A percentile compares a stretch with the other conserved stretches of the same genome.
Evolutionary conservation across 1,284 basidiomycete species (phyloP).

Genomic region (Porodaedalea pini): DNA sequence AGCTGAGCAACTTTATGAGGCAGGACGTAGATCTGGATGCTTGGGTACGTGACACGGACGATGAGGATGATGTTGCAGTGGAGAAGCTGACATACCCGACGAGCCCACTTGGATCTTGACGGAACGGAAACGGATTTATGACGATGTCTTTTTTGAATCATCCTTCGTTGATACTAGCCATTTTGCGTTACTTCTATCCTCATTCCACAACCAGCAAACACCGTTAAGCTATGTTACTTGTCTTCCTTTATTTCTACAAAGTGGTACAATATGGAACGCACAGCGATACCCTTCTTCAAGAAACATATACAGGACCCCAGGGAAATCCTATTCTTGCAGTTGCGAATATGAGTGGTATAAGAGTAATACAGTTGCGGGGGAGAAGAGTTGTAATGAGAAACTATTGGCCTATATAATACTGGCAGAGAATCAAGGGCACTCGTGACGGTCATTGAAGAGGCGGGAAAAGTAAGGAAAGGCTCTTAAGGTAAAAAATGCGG

Average conservation of each 20-base stretch:
- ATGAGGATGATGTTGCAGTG: constrained; percentile 25
- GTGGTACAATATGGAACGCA: too few relatives aligned
- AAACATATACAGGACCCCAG: neutral
- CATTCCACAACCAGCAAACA: too few relatives aligned
- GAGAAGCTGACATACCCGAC: constrained; percentile 6
- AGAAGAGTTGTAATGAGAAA: constrained; percentile 1
- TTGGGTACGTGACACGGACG: constrained; percentile 39
- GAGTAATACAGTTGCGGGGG: constrained; percentile 1
- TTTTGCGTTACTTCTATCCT: too few relatives aligned
- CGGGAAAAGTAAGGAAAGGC: constrained; percentile 1
- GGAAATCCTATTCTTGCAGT: neutral
- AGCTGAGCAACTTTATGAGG: constrained; percentile 41
- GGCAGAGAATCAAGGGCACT: neutral
- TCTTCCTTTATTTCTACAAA: too few relatives aligned
- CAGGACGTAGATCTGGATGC: constrained; percentile 44
- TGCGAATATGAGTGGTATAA: constrained; percentile 10
- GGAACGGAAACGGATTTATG: too few relatives aligned
- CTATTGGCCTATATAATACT: neutral
- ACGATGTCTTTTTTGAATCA: neutral
- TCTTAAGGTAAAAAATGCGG: neutral
- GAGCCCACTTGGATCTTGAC: neutral
- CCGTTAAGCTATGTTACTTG: too few relatives aligned
- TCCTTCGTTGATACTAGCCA: neutral
- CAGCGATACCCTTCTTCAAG: neutral
- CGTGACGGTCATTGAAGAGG: constrained; percentile 8